A percentile compares a stretch with the other conserved stretches of the same genome.
These are phyloP conservation scores for Sicyos baderoa DNA, from an alignment of 306 rosid genomes.

Conservation along the genomic window DNA sequence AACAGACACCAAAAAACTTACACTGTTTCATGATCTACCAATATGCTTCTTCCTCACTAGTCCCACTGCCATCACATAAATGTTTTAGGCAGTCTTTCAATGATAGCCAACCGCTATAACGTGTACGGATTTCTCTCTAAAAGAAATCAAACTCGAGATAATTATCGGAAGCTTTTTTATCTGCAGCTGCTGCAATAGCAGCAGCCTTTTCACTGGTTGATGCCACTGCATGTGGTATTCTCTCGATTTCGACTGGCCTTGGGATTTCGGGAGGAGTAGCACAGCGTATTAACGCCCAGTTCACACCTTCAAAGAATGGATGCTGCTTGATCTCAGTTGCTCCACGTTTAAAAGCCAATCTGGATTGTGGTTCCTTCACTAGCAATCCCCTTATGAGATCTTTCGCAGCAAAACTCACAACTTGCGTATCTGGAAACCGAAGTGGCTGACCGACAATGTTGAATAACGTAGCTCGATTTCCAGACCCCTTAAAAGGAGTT, in stretches of 20 bases:
- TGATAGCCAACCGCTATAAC: no score
- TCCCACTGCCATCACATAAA: slow-evolving; percentile 28
- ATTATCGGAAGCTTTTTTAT: slow-evolving; percentile 65
- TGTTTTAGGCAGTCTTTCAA: slow-evolving; percentile 1
- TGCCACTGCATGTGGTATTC: slow-evolving; percentile 56
- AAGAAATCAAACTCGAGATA: slow-evolving; percentile 98
- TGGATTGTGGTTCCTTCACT: slow-evolving; percentile 81
- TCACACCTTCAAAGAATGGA: slow-evolving; percentile 94
- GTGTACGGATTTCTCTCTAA: slow-evolving; percentile 36
- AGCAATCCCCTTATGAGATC: slow-evolving; percentile 90
- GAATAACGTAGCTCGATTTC: slow-evolving; percentile 79
- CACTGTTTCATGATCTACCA: slow-evolving; percentile 41
- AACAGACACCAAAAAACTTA: slow-evolving; percentile 47
- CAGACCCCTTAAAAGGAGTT: slow-evolving; percentile 95
- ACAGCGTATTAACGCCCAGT: slow-evolving; percentile 94
- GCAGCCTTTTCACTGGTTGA: slow-evolving; percentile 58
- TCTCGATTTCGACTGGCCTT: slow-evolving; percentile 67
- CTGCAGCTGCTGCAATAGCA: slow-evolving; percentile 39
- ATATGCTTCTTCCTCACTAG: slow-evolving; percentile 24
- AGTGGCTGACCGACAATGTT: slow-evolving; percentile 90
- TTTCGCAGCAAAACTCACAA: slow-evolving; percentile 86
- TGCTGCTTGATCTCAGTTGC: slow-evolving; percentile 95
- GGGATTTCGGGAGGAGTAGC: slow-evolving; percentile 98
- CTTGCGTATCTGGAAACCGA: slow-evolving; percentile 85
- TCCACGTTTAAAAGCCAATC: slow-evolving; percentile 84